Evolutionary conservation across 495 filamentous ascomycete genomes (phyloP).

Genomic region (Penicillium pancosmium): DNA sequence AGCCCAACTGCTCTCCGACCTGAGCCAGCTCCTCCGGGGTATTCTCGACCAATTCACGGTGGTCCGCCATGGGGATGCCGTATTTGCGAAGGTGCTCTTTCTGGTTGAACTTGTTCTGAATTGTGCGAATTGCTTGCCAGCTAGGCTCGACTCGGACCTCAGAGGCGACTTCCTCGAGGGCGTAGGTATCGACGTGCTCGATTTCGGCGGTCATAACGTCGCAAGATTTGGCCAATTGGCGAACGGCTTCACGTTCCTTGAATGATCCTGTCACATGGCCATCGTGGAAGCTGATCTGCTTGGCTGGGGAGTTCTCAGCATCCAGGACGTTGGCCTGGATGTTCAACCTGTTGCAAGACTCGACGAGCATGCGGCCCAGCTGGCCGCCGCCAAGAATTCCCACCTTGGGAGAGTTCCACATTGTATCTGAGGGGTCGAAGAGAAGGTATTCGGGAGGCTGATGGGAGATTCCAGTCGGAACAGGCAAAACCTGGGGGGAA

Average conservation of each 20-base stretch:
- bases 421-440: constrained; percentile 21
- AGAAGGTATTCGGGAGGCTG: constrained; percentile 3
- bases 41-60: constrained; percentile 58
- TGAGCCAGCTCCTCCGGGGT: constrained; percentile 61
- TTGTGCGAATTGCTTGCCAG: constrained; percentile 85
- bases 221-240: constrained; percentile 71
- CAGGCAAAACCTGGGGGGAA: neutral
- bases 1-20: constrained; percentile 68
- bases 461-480: neutral
- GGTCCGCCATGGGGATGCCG: constrained; percentile 71
- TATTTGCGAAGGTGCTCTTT: constrained; percentile 75
- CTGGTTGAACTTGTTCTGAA: constrained; percentile 96
- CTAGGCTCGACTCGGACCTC: constrained; percentile 73
- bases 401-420: constrained; percentile 57
- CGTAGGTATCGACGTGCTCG: constrained; percentile 92
- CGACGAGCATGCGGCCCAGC: constrained; percentile 93
- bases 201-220: constrained; percentile 96
- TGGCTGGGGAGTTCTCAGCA: constrained; percentile 77
- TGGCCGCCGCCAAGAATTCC: constrained; percentile 80
- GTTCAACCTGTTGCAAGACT: constrained; percentile 84
- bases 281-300: constrained; percentile 80
- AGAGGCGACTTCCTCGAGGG: constrained; percentile 81
- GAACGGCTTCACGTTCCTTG: constrained; percentile 75
- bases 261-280: constrained; percentile 84
- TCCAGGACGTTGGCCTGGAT: constrained; percentile 83